Percentiles rank a stretch among this genome's conserved stretches.
Conservation (phyloP, 2,329 filamentous ascomycete species). For the Fusarium sp. region DNA sequence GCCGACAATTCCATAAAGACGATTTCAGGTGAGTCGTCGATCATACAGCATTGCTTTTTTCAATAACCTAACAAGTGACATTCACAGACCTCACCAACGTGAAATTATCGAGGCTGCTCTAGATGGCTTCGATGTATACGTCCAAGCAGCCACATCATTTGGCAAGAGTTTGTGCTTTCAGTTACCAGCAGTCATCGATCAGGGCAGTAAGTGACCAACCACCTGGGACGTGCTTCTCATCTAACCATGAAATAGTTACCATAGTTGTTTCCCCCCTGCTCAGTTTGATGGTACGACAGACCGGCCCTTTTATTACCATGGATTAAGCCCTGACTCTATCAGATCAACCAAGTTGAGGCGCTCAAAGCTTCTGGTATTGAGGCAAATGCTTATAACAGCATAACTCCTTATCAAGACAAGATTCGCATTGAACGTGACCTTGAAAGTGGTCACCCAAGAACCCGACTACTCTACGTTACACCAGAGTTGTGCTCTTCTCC, state of each 20-base stretch:
- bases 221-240: neutral
- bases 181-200: slow-evolving; percentile 86
- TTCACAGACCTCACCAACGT: slow-evolving; percentile 78
- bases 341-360: slow-evolving; percentile 93
- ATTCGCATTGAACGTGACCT: slow-evolving; percentile 81
- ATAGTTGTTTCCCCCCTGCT: slow-evolving; percentile 90
- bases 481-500: slow-evolving; percentile 86
- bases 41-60: neutral
- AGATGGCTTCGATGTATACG: slow-evolving; percentile 87
- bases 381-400: slow-evolving; percentile 89
- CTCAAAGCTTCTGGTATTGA: slow-evolving; percentile 79
- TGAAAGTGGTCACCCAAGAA: slow-evolving; percentile 86
- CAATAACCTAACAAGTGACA: neutral
- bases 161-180: slow-evolving; percentile 96
- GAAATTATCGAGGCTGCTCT: slow-evolving; percentile 88
- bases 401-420: slow-evolving; percentile 73
- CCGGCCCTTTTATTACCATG: neutral
- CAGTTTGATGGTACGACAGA: slow-evolving; percentile 78
- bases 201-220: slow-evolving; percentile 75
- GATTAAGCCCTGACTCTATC: slow-evolving; percentile 24
- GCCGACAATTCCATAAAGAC: slow-evolving; percentile 77
- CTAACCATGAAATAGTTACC: slow-evolving; percentile 69
- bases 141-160: slow-evolving; percentile 91
- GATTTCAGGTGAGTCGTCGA: slow-evolving; percentile 70
- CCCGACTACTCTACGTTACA: slow-evolving; percentile 89